Base-by-base conservation (phyloP, 768 basidiomycete genomes). In the Daedaleopsis sinensis region DNA sequence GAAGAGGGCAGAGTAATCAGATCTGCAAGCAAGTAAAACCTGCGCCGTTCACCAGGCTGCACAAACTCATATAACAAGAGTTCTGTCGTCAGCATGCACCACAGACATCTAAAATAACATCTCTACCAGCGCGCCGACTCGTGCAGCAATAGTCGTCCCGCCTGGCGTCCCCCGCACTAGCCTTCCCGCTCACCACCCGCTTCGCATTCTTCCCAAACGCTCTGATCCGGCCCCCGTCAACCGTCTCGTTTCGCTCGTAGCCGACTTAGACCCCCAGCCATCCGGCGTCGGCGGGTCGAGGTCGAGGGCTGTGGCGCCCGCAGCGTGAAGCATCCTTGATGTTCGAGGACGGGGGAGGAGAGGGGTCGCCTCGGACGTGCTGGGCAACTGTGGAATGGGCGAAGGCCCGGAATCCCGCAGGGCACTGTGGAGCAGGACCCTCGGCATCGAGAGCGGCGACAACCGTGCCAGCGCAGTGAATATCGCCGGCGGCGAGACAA, bases 171-270 rank as follows among this genome's bases (percentile, higher is more conserved):
- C 57, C 0, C n/a, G 62, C 54, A 0, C 64, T 59, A 12, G 62
- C 16, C 51, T 67, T 69, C 48, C 75, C 75, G 44, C 68, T 67
- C 21, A 70, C 71, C 23, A 65, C 58, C 9, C 77, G 73, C 64
- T 76, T 79, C 51, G 80, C 73, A 54, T 77, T 82, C 73, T 88
- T 90, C 10, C 89, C 89, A 63, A 95, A 84, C 55, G 77, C 87
- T 72, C 87, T 91, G 61, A 95, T 73, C 63, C 90, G 83, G 0
- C 93, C 91, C 83, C 90, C 79, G 73, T 79, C 78, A 32, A 62
- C 61, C 21, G 64, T 64, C 5, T n/a, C 10, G 58, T 43, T 15
- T 55, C 35, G n/a, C n/a, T n/a, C n/a, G n/a, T n/a, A n/a, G n/a
- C n/a, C n/a, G n/a, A n/a, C 55, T 63, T 66, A 19, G 54, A 35